Evolutionary conservation across 2,329 filamentous ascomycete species (phyloP).

Genomic region (Verticillium dahliae): DNA sequence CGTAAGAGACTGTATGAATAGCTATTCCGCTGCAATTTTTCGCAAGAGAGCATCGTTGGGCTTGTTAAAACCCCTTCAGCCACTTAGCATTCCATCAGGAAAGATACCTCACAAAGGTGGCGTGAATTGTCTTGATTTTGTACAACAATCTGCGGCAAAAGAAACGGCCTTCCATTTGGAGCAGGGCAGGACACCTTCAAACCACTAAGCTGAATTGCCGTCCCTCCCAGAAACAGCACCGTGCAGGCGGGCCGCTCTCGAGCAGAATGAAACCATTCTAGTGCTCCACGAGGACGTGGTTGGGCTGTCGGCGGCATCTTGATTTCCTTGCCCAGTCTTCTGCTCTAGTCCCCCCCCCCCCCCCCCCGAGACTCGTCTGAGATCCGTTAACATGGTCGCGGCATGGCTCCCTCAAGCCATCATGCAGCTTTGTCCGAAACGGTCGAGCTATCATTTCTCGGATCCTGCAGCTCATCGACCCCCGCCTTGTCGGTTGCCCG

Average conservation of each 20-base stretch:
- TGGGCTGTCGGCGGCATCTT: background rate
- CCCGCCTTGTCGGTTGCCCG: background rate
- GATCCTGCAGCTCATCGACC: background rate
- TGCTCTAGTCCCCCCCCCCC: background rate
- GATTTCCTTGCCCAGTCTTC: too few species aligned
- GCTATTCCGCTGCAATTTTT: background rate
- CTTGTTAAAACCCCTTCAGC: background rate
- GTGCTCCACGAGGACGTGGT: background rate
- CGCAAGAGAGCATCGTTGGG: background rate
- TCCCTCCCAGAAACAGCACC: background rate
- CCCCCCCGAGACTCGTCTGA: background rate
- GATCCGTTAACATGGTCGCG: background rate
- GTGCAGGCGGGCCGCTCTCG: background rate
- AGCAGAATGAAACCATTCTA: background rate
- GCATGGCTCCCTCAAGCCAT: background rate
- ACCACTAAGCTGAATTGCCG: background rate
- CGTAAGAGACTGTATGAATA: background rate
- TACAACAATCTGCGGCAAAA: background rate
- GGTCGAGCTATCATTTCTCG: background rate
- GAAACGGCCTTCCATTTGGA: too few species aligned
- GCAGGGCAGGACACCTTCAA: background rate
- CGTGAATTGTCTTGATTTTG: background rate
- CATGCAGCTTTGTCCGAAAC: slow-evolving; percentile 1
- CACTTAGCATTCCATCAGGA: background rate
- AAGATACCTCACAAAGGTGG: background rate